Conservation (phyloP, 2,329 filamentous ascomycete species). For the Zelopaecilomyces penicillatus region DNA sequence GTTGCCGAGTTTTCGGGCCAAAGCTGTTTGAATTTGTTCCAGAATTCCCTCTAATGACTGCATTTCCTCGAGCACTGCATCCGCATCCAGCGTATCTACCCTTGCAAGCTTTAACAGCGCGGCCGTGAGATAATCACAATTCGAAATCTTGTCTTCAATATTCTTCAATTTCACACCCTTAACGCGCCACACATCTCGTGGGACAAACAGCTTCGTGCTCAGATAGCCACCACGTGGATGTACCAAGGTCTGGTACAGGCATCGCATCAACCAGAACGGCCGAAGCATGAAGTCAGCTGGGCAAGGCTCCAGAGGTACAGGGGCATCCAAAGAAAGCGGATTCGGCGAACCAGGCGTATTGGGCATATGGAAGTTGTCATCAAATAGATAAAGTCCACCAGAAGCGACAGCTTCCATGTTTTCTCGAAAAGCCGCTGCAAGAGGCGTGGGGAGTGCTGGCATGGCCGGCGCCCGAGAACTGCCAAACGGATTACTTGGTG, state of each 20-base stretch:
- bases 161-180: constrained; percentile 89
- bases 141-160: constrained; percentile 86
- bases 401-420: constrained; percentile 48
- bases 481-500: constrained; percentile 62
- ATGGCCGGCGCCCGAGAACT: constrained; percentile 41
- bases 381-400: constrained; percentile 73
- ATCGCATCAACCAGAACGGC: constrained; percentile 96
- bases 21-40: constrained; percentile 69
- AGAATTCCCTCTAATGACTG: constrained; percentile 77
- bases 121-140: constrained; percentile 84
- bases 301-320: constrained; percentile 79
- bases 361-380: constrained; percentile 69
- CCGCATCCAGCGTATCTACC: constrained; percentile 84
- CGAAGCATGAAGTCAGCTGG: constrained; percentile 82
- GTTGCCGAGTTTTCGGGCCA: constrained; percentile 80
- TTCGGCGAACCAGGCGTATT: constrained; percentile 58
- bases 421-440: constrained; percentile 53
- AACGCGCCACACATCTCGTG: constrained; percentile 86
- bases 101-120: constrained; percentile 74
- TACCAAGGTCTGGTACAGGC: constrained; percentile 82
- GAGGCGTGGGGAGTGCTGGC: constrained; percentile 60
- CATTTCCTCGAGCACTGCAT: constrained; percentile 90
- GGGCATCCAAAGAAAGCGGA: constrained; percentile 52
- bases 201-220: constrained; percentile 84
- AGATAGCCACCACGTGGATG: constrained; percentile 89